Evolutionary conservation across 2,329 filamentous ascomycete species (phyloP).

Genomic region (Phialophora tarda): DNA sequence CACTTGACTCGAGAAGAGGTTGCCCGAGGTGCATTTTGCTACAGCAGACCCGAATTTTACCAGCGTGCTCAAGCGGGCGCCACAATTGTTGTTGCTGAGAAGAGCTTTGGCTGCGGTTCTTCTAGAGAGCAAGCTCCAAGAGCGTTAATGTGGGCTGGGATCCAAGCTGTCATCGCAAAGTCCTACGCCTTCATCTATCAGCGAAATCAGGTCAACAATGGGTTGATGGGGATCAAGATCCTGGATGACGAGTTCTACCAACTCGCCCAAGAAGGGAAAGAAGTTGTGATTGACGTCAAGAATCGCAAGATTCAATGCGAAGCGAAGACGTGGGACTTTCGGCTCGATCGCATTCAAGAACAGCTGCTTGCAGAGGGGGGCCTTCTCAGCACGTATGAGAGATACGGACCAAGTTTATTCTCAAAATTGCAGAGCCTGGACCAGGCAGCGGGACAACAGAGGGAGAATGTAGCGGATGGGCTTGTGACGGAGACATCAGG

Average conservation of each 20-base stretch:
- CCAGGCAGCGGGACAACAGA: not conserved
- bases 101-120: constrained; percentile 25
- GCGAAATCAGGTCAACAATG: constrained; percentile 21
- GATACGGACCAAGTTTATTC: constrained; percentile 21
- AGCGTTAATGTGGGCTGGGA: constrained; percentile 18
- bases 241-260: constrained; percentile 19
- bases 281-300: constrained; percentile 19
- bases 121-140: constrained; percentile 24
- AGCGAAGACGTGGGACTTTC: constrained; percentile 12
- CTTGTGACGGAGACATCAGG: not conserved
- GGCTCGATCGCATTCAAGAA: constrained; percentile 25
- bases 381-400: constrained; percentile 23
- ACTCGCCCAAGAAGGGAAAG: constrained; percentile 18
- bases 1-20: constrained; percentile 24
- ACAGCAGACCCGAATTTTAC: constrained; percentile 23
- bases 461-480: not conserved
- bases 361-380: constrained; percentile 22
- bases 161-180: constrained; percentile 20
- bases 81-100: constrained; percentile 22
- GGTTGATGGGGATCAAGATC: constrained; percentile 20
- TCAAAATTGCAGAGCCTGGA: constrained; percentile 21
- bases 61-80: constrained; percentile 19
- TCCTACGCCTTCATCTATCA: constrained; percentile 25
- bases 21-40: constrained; percentile 25
- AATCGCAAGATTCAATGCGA: constrained; percentile 17